Conservation (phyloP, 805 yeast genomes). For the Metschnikowia vanudenii region DNA sequence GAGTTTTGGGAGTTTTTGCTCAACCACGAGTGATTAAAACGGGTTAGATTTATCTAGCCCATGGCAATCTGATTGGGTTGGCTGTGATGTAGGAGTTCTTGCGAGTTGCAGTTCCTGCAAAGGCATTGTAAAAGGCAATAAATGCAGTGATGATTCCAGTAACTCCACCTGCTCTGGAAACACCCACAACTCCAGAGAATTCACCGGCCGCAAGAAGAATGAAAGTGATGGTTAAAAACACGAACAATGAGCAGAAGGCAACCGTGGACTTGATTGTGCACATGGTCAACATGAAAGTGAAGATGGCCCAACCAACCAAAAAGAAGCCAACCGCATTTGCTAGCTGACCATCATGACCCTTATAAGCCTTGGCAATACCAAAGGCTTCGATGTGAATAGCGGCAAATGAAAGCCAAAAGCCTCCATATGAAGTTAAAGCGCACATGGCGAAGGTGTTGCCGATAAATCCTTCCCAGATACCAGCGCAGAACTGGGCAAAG, state of each 20-base stretch:
- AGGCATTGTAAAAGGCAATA: conserved; percentile 42
- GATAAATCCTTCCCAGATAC: conserved; percentile 21
- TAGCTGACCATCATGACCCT: conserved; percentile 26
- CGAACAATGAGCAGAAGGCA: conserved; percentile 34
- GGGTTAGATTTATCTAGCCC: conserved; percentile 6
- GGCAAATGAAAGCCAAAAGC: conserved; percentile 67
- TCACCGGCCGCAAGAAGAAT: conserved; percentile 37
- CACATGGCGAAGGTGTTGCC: conserved; percentile 22
- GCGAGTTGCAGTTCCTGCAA: conserved; percentile 37
- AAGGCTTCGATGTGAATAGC: conserved; percentile 59
- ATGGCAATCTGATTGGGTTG: conserved; percentile 27
- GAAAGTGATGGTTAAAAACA: conserved; percentile 33
- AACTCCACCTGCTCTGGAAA: conserved; percentile 41
- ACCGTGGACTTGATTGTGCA: conserved; percentile 40
- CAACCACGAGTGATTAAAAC: not conserved
- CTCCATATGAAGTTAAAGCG: conserved; percentile 42
- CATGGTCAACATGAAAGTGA: conserved; percentile 37
- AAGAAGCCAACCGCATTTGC: conserved; percentile 36
- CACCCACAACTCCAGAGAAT: conserved; percentile 26
- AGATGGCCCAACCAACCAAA: conserved; percentile 41
- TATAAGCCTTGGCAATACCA: conserved; percentile 53
- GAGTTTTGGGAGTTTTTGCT: not conserved
- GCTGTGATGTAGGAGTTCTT: conserved; percentile 38
- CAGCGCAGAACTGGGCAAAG: conserved; percentile 20
- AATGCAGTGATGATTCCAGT: conserved; percentile 42